Evolutionary conservation across 2,329 filamentous ascomycete species (phyloP).

Genomic region (Colletotrichum sansevieriae): DNA sequence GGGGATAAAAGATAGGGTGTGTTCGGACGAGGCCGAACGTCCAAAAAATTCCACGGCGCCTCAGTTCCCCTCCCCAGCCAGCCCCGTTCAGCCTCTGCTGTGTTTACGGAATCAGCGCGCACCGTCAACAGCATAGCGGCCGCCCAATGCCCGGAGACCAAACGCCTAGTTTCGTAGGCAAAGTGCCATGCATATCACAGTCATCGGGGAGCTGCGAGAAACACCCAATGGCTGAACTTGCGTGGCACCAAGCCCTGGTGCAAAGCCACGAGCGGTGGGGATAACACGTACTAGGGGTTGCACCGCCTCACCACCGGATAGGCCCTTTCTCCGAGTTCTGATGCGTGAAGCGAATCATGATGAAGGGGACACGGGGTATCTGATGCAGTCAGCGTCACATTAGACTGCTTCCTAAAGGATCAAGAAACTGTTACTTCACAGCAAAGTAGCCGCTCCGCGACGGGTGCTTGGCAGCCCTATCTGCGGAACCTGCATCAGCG

Average conservation of each 20-base stretch:
- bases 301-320: constrained; percentile 22
- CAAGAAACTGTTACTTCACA: background rate
- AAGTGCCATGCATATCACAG: background rate
- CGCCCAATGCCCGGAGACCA: too few species aligned
- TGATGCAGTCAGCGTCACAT: constrained; percentile 17
- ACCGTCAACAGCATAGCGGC: too few species aligned
- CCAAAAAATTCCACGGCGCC: constrained; percentile 9
- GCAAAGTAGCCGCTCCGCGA: background rate
- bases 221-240: background rate
- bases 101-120: background rate
- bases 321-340: background rate
- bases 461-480: constrained; percentile 31
- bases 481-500: constrained; percentile 27
- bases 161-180: too few species aligned
- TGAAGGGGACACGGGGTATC: background rate
- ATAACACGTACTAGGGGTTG: constrained; percentile 30
- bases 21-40: constrained; percentile 22
- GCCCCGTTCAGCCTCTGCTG: background rate
- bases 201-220: background rate
- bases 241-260: constrained; percentile 16
- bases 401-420: background rate
- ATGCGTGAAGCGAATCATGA: constrained; percentile 14
- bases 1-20: background rate
- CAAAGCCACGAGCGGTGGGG: constrained; percentile 36
- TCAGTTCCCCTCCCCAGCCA: background rate